phyloP scores from a whole-genome alignment of 768 basidiomycete species.

The Candolleomyces efflorescens region DNA sequence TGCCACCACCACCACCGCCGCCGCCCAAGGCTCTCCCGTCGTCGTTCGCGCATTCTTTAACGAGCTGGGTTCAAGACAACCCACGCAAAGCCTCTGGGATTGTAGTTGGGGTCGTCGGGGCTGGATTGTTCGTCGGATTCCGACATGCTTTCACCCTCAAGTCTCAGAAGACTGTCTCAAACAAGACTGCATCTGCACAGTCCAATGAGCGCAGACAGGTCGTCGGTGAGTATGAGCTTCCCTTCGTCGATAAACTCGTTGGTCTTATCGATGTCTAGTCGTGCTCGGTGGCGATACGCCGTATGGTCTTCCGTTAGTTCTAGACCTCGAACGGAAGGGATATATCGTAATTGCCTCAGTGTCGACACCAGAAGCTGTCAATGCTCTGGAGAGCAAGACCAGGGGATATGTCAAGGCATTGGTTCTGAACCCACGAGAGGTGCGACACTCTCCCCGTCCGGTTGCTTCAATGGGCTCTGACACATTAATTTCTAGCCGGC shows the following conservation, averaged over 20 bases:
- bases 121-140: constrained; percentile 60
- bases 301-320: constrained; percentile 65
- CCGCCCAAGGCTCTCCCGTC: constrained; percentile 49
- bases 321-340: constrained; percentile 71
- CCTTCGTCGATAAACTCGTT: background rate
- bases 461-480: background rate
- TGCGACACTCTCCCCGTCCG: constrained; percentile 22
- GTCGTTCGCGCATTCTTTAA: constrained; percentile 37
- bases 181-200: constrained; percentile 39
- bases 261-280: constrained; percentile 37
- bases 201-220: constrained; percentile 58
- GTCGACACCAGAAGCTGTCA: constrained; percentile 59
- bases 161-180: background rate
- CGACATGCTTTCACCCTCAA: constrained; percentile 26
- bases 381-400: constrained; percentile 56
- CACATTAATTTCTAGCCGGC: constrained; percentile 46
- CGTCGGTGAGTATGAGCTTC: constrained; percentile 51
- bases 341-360: constrained; percentile 85
- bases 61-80: constrained; percentile 50
- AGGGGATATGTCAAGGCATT: constrained; percentile 79
- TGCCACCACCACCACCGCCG: constrained; percentile 57
- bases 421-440: constrained; percentile 77
- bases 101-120: constrained; percentile 53
- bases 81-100: constrained; percentile 59
- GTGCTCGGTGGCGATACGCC: constrained; percentile 79